phyloP scores from a whole-genome alignment of 768 basidiomycete genomes.

The Infundibulicybe gibba region DNA sequence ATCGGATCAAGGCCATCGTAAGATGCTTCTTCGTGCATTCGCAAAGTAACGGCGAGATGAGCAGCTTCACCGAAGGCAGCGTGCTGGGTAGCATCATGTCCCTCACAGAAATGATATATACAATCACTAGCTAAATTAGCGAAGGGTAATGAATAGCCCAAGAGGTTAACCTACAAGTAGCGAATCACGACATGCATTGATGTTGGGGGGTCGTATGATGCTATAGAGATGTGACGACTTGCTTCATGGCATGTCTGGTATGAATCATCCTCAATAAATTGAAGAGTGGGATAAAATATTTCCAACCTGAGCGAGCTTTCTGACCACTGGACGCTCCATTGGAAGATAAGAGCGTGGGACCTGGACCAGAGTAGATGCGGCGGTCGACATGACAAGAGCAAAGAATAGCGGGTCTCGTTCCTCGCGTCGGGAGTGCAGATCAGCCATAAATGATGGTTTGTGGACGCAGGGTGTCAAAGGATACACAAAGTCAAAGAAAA shows the following conservation, averaged over 20 bases:
- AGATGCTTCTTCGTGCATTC: constrained; percentile 84
- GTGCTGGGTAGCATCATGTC: constrained; percentile 83
- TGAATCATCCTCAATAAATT: constrained; percentile 2
- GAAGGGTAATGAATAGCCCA: constrained; percentile 4
- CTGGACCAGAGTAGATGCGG: constrained; percentile 85
- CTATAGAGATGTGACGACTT: constrained; percentile 75
- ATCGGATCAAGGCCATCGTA: constrained; percentile 83
- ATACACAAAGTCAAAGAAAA: constrained; percentile 94
- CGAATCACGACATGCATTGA: constrained; percentile 85
- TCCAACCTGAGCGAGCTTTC: constrained; percentile 65
- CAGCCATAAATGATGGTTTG: constrained; percentile 90
- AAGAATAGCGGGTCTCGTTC: constrained; percentile 90
- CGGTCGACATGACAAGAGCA: constrained; percentile 84
- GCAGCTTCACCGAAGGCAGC: constrained; percentile 86
- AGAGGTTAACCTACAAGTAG: constrained; percentile 64
- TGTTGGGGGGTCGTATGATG: constrained; percentile 79
- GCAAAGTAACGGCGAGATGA: constrained; percentile 76
- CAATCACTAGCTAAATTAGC: constrained; percentile 51
- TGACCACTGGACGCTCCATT: constrained; percentile 81
- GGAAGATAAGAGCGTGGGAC: constrained; percentile 86
- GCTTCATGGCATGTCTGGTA: constrained; percentile 73
- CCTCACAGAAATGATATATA: constrained; percentile 86
- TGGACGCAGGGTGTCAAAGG: constrained; percentile 89
- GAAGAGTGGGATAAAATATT: not conserved
- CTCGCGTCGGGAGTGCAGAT: constrained; percentile 74